Base-by-base conservation (phyloP, 352 stramenopile genomes). In the Phytophthora constricta region DNA sequence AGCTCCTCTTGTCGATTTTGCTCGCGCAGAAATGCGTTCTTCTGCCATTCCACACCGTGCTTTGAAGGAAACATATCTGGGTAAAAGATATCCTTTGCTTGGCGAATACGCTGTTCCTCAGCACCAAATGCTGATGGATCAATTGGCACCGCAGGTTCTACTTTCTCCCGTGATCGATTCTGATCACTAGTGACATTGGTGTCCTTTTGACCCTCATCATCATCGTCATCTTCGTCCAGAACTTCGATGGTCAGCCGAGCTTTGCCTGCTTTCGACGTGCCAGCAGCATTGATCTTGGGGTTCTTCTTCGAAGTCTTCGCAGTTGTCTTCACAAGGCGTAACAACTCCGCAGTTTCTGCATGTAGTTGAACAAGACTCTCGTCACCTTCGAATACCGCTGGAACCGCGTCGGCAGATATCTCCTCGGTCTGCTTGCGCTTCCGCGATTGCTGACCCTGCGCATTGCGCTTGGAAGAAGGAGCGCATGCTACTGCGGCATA, bases 221-320 rank as follows among this genome's bases (percentile, higher is more conserved):
- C 60, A 1, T 77, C 64, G 2, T 84, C 68, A 0, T 77, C 75
- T 23, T 84, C 72, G 34, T 92, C 80, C 26, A 91, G 43, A 11
- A 93, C 83, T 64, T 93, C 83, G 42, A 93, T 91, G 1, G 85
- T 93, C 49, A 89, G 62, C 22, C 80, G 67, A 19, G 63, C 56
- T 74, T 90, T 81, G 5, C 37, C 49, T 25, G 46, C 37, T 47
- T 65, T 67, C 5, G 65, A 41, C 25, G 57, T 37, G 3, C 23
- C 22, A 19, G 16, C 51, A 27, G 34, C 53, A 4, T 14, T 65
- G 2, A 72, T 19, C 45, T 67, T 79, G n/a, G 59, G 37, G 33
- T 16, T 74, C 58, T 65, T 79, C 22, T 70, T 60, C 2, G 33
- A 5, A 7, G 49, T 26, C n/a, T 75, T 72, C 11, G 62, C 56